Conservation (phyloP, 495 filamentous ascomycete species). For the Penicillium egyptiacum region DNA sequence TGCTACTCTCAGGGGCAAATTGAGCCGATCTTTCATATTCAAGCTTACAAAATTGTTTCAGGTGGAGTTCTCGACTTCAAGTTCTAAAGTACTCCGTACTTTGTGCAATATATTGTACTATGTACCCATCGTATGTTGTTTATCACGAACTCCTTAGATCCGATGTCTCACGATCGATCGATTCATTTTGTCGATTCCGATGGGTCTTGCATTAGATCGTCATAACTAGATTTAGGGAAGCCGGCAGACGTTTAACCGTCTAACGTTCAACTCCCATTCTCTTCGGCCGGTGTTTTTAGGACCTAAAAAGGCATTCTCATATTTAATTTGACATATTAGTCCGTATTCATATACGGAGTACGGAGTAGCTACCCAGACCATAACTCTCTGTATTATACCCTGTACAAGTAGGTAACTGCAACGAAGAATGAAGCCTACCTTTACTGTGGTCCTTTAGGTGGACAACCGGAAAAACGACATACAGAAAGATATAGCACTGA, state of each 20-base stretch:
- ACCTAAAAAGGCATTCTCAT: background rate
- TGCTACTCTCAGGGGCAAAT: slow-evolving; percentile 3
- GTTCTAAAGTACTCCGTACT: background rate
- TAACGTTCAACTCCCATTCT: slow-evolving; percentile 8
- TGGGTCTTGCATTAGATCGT: slow-evolving; percentile 11
- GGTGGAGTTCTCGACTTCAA: background rate
- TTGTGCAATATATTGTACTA: too few relatives aligned
- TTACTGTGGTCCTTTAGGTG: background rate
- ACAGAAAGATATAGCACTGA: background rate
- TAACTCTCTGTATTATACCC: background rate
- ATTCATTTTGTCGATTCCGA: slow-evolving; percentile 23
- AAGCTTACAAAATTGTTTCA: background rate
- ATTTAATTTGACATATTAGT: background rate
- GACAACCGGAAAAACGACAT: background rate
- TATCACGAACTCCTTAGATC: slow-evolving; percentile 13
- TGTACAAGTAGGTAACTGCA: background rate
- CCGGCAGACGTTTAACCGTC: slow-evolving; percentile 2
- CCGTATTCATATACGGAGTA: background rate
- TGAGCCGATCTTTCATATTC: slow-evolving; percentile 1
- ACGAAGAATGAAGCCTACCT: background rate
- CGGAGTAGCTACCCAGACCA: background rate
- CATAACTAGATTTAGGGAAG: slow-evolving; percentile 8
- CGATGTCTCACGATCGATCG: slow-evolving; percentile 26
- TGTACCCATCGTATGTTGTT: background rate
- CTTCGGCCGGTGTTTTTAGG: slow-evolving; percentile 20